Base-by-base conservation (phyloP, 2,329 filamentous ascomycete species). In the Scytalidium sp. region DNA sequence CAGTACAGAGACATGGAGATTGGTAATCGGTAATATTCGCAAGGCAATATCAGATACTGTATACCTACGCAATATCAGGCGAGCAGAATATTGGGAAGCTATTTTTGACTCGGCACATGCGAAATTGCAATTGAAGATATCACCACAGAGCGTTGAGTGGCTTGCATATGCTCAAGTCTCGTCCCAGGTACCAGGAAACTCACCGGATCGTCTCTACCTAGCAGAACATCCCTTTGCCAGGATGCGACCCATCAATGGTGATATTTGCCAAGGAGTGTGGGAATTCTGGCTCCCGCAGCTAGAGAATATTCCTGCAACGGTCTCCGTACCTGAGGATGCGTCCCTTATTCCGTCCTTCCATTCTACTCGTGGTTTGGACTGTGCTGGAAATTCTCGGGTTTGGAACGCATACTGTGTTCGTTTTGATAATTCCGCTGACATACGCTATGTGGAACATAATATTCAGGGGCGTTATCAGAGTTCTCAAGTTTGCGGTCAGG, bases 401-500 rank as follows among this genome's bases (percentile, higher is more conserved):
- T 78, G 74, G 60, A 61, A 65, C 4, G 51, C 60, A 1, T 62
- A 84, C 2, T 50, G 63, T 1, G 61, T 85, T 20, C 4, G 5
- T 15, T 36, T 36, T 8, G 47, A 60, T 6, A 60, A 68, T 17
- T 47, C 55, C 2, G 56, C 67, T 13, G 56, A 64, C 13, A 54
- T 62, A 3, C 44, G 56, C 27, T 53, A 56, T 15, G 59, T 70
- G 7, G 67, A 67, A 19, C 43, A 57, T 1, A 65, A 75, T 46
- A 60, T 84, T 10, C 61, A 60, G 2, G 83, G 83, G 2, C 60
- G 60, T 0, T 87, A 84, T 55, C 55, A 68, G 6, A 66, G 75
- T 9, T 65, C 81, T 1, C 74, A 72, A 10, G 64, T 77, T 5
- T 87, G 84, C 56, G 83, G 81, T 4, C 83, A 78, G 3, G 75